Conservation (phyloP, 176 grass and related monocot genomes). For the Bothriochloa decipiens region DNA sequence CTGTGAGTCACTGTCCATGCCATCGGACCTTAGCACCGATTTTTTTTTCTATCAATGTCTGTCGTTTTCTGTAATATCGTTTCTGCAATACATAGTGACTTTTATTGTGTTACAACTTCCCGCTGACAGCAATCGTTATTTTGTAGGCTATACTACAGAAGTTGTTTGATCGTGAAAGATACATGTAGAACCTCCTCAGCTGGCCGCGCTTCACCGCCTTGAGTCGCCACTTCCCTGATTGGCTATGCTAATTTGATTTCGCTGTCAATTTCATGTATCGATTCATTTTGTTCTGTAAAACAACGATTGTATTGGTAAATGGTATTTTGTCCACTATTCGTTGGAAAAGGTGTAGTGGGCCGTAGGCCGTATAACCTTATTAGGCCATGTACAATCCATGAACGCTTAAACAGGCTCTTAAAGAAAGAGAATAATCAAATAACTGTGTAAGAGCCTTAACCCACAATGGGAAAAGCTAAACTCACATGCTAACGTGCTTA, state of each 20-base stretch:
- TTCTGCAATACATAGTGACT: neutral
- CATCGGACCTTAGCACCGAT: conserved; percentile 14
- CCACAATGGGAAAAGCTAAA: too few species aligned
- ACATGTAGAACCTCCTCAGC: conserved; percentile 49
- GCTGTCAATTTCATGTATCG: neutral
- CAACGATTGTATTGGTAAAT: neutral
- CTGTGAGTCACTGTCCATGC: conserved; percentile 58
- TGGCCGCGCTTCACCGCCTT: neutral
- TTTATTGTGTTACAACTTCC: neutral
- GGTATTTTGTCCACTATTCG: neutral
- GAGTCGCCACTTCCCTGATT: conserved; percentile 8
- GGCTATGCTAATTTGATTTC: neutral
- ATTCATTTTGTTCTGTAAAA: neutral
- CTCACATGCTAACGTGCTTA: too few species aligned
- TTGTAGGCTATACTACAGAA: conserved; percentile 86
- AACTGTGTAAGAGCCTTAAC: too few species aligned
- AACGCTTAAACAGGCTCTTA: too few species aligned
- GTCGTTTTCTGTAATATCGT: neutral
- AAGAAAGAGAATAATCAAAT: too few species aligned
- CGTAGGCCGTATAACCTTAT: too few species aligned
- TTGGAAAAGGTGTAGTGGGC: neutral
- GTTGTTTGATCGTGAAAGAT: conserved; percentile 89
- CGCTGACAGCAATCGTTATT: conserved; percentile 11
- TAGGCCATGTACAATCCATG: neutral
- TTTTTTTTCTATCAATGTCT: neutral